Conservation (phyloP, 1,284 basidiomycete species). For the Agaricales sp. region DNA sequence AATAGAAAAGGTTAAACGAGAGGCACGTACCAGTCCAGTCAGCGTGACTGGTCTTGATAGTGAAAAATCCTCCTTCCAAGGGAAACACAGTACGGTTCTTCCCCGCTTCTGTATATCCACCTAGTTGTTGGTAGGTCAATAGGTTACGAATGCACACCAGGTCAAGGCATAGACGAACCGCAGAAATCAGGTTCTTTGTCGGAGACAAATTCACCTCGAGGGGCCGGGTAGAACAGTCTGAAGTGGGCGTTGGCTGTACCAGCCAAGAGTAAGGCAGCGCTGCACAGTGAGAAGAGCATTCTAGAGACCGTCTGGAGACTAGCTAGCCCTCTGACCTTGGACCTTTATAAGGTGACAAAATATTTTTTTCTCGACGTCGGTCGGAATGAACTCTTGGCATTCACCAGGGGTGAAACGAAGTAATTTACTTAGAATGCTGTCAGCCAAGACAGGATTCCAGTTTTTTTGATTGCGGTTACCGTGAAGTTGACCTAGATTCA, state of each 20-base stretch:
- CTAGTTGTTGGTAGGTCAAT: conserved; percentile 17
- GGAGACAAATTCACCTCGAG: conserved; percentile 42
- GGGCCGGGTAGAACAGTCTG: conserved; percentile 45
- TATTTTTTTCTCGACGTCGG: no score
- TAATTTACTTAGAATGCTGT: no score
- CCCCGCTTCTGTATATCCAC: conserved; percentile 33
- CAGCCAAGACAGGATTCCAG: no score
- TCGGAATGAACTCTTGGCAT: no score
- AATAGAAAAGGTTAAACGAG: neutral
- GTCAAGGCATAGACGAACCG: conserved; percentile 21
- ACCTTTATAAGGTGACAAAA: no score
- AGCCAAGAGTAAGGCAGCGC: conserved; percentile 20
- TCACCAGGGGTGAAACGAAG: no score
- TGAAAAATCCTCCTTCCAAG: conserved; percentile 32
- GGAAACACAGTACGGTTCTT: conserved; percentile 46
- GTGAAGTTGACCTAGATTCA: no score
- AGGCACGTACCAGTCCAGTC: conserved; percentile 25
- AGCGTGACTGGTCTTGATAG: conserved; percentile 29
- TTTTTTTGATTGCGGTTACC: no score
- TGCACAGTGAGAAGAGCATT: conserved; percentile 21
- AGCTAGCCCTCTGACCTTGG: no score
- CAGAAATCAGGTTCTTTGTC: conserved; percentile 41
- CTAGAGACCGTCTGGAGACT: no score
- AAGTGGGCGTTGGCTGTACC: conserved; percentile 45
- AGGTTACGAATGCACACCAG: neutral